Evolutionary conservation across 345 rosid species (phyloP), one percentile per base, ranked within the genome.

Genomic region (Sonneratia alba): DNA sequence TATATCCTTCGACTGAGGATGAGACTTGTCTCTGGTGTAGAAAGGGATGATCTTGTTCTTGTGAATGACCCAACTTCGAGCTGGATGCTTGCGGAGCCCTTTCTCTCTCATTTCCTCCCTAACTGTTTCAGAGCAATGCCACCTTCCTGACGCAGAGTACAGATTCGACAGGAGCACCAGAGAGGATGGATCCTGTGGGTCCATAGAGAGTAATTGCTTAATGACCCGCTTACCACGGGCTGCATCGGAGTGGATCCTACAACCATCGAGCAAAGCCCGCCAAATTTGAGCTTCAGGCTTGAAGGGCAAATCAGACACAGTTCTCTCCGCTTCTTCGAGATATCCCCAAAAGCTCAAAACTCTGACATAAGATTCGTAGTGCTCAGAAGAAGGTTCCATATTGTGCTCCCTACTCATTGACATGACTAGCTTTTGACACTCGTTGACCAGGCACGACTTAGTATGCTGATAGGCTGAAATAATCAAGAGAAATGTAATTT

Each of bases 91-190:
- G 21, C 66, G 76, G 67, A 89, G 57, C 24, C 96, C 85, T 70
- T 74, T 84, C 71, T 80, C 77, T 32, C 84, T 81, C 96, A 94
- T 91, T 67, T 83, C 79, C 51, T 85, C 87, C 81, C 96, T 81
- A 37, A 87, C 77, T 64, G 67, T 80, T 75, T 91, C 97, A 36
- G 98, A 78, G 64, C 86, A 85, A 73, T 85, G 90, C 94, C 94
- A 88, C 68, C 92, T 81, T 64, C 98, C 97, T 9, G 95, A 88
- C 57, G 97, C 88, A n/a, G 96, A 86, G 79, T 91, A 91, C 64
- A 91, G 81, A 79, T 94, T 94, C 74, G 96, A 84, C 3, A 87
- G 76, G 45, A 94, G 93, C 36, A 86, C 80, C 74, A 78, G 89
- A 0, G 90, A 87, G n/a, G 93, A 85, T 10, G 97, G 87, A 73